phyloP scores from a whole-genome alignment of 1,284 basidiomycete species.

The Ceratobasidium papillatum region DNA sequence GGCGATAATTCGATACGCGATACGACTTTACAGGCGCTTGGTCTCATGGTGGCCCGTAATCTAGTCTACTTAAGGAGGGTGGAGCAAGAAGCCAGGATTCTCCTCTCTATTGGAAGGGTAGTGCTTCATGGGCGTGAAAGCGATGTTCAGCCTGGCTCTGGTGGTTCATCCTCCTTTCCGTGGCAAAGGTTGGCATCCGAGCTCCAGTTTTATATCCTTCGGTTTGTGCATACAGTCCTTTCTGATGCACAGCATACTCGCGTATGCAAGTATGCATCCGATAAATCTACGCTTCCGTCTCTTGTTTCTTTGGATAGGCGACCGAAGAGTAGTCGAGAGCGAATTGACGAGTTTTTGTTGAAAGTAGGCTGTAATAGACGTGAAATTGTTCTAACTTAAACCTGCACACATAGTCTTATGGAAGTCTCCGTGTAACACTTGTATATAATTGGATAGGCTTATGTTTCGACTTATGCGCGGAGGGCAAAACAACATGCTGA shows the following conservation, averaged over 20 bases:
- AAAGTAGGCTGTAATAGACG: conserved; percentile 36
- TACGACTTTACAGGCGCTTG: conserved; percentile 12
- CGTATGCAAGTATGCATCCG: conserved; percentile 34
- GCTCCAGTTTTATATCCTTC: conserved; percentile 29
- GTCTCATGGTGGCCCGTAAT: conserved; percentile 16
- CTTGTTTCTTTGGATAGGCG: not conserved
- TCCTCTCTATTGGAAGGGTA: conserved; percentile 13
- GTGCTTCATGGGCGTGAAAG: not conserved
- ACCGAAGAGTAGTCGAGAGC: conserved; percentile 5
- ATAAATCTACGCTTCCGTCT: conserved; percentile 22
- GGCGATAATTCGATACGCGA: not conserved
- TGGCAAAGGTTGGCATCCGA: conserved; percentile 34
- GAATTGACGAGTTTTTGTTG: conserved; percentile 28
- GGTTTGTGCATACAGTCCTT: conserved; percentile 9
- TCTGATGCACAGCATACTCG: conserved; percentile 34
- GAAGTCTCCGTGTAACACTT: not conserved
- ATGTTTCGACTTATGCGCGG: not conserved
- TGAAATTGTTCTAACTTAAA: not conserved
- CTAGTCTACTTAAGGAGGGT: conserved; percentile 14
- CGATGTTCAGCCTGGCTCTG: not conserved
- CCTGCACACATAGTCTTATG: not conserved
- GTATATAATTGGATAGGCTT: not conserved
- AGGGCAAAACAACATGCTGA: no score
- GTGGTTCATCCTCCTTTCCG: not conserved
- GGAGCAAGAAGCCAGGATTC: conserved; percentile 22